Percentiles rank a stretch among this genome's conserved stretches.
These are phyloP conservation scores for Pichia rugopelliculosa DNA, from an alignment of 805 yeast genomes.

Conservation along the genomic window DNA sequence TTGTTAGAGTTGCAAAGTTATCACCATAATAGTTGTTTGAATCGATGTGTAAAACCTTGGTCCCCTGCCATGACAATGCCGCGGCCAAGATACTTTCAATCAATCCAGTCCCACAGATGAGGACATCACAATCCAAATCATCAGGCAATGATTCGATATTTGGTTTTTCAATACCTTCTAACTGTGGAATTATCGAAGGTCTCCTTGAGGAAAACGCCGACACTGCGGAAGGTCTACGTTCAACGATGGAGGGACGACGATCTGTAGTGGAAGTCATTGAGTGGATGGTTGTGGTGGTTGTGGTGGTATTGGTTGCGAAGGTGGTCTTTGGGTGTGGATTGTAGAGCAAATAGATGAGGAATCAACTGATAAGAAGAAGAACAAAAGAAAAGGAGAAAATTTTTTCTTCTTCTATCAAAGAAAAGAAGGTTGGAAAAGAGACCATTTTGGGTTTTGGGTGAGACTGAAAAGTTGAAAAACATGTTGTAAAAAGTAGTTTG, in stretches of 20 bases:
- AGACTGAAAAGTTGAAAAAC: not conserved
- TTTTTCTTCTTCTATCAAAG: no score
- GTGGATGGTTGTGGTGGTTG: no score
- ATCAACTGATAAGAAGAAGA: not conserved
- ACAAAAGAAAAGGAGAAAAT: not conserved
- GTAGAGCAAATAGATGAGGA: no score
- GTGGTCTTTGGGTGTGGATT: not conserved
- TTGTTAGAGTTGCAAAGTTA: slow-evolving; percentile 72
- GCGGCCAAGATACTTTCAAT: slow-evolving; percentile 87
- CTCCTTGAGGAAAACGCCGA: slow-evolving; percentile 24
- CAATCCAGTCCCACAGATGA: slow-evolving; percentile 89
- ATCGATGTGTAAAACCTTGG: slow-evolving; percentile 87
- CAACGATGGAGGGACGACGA: slow-evolving; percentile 49
- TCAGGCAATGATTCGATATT: slow-evolving; percentile 54
- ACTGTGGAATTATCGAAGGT: slow-evolving; percentile 50
- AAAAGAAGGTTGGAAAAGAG: no score
- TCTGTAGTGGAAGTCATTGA: slow-evolving; percentile 50
- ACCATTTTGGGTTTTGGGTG: no score
- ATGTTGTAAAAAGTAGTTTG: not conserved
- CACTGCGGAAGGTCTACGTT: slow-evolving; percentile 27
- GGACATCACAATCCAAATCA: slow-evolving; percentile 60
- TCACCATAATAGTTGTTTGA: slow-evolving; percentile 84
- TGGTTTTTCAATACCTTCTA: slow-evolving; percentile 76
- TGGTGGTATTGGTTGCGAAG: no score
- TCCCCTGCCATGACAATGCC: slow-evolving; percentile 96